Conservation (phyloP, 192 early-diverging fungal genomes). For the Kappamyces sp. region DNA sequence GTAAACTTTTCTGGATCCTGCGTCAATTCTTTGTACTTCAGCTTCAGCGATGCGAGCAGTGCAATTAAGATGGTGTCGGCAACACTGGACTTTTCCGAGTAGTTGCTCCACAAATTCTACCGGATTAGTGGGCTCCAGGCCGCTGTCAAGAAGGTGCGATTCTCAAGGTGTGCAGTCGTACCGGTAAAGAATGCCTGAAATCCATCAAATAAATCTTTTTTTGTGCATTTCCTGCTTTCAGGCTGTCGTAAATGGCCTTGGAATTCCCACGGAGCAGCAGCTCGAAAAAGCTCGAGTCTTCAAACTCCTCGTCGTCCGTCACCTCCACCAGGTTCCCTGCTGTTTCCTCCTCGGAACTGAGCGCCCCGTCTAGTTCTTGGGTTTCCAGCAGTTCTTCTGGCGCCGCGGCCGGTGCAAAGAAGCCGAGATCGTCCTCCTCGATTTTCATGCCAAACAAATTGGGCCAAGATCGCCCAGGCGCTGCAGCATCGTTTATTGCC, state of each 20-base stretch:
- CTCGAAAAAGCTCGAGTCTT: neutral
- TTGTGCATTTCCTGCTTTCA: conserved; percentile 6
- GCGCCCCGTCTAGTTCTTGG: conserved; percentile 2
- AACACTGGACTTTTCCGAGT: conserved; percentile 25
- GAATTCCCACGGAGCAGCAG: neutral
- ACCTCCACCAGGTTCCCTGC: neutral
- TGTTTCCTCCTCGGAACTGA: conserved; percentile 3
- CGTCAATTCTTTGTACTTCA: conserved; percentile 62
- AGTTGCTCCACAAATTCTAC: conserved; percentile 79
- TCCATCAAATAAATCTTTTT: conserved; percentile 7
- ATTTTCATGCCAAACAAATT: neutral
- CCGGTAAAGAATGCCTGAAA: neutral
- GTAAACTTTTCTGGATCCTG: conserved; percentile 24
- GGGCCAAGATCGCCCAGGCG: too few relatives aligned
- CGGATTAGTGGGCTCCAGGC: conserved; percentile 5
- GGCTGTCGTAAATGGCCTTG: neutral
- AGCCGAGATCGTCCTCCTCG: conserved; percentile 19
- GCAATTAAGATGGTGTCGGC: conserved; percentile 55
- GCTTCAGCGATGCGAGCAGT: conserved; percentile 86
- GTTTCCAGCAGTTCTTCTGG: conserved; percentile 11
- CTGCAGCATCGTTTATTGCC: too few relatives aligned
- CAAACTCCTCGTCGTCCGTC: neutral
- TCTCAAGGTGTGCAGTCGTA: too few relatives aligned
- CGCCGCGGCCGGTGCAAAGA: conserved; percentile 20
- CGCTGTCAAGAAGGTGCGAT: conserved; percentile 7